Evolutionary conservation across 495 filamentous ascomycete species (phyloP), one percentile per base, ranked within the genome.

Genomic region (Umbilicaria muhlenbergii): DNA sequence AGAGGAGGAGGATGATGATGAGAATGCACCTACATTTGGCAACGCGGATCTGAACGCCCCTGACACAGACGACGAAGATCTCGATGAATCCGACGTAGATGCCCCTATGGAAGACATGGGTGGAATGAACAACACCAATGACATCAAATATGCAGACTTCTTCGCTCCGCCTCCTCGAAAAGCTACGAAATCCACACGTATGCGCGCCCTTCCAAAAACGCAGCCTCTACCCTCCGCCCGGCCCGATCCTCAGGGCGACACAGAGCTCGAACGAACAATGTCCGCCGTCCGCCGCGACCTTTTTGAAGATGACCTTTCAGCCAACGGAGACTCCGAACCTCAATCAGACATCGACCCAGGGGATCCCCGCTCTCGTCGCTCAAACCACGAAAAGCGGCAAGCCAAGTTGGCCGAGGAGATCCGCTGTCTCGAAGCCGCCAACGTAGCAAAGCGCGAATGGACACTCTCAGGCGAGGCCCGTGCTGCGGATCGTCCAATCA

Each of bases 361-460:
- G 17, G 61, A 64, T 49, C 38, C 54, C 56, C 34, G 60, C 62
- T 49, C 61, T 39, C 38, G 49, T 46, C 13, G 61, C 32, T 94
- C 88, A 19, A 75, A 79, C 11, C 83, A 94, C 53, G 86, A 96
- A 60, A 82, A 86, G 51, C 73, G 83, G 45, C 83, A 87, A 62
- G 85, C 84, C 39, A 80, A 81, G 37, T 65, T 96, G 36, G 79
- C 77, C 1, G 83, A 87, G 55, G 83, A 98, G 57, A 98, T 98
- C 45, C 83, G 87, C 34, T 75, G 77, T 32, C 74, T 98, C 32
- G 91, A 98, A 67, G 75, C 82, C 6, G 86, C 82, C 17, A 86
- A 84, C 41, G 81, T 98, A 7, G 83, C 85, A 2, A 94, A 94
- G 59, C 80, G 85, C 38, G 75, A 87, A 48, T 98, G 91, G 91